Conservation (phyloP, 2,329 filamentous ascomycete species). For the Ophiostoma triangulosporum region DNA sequence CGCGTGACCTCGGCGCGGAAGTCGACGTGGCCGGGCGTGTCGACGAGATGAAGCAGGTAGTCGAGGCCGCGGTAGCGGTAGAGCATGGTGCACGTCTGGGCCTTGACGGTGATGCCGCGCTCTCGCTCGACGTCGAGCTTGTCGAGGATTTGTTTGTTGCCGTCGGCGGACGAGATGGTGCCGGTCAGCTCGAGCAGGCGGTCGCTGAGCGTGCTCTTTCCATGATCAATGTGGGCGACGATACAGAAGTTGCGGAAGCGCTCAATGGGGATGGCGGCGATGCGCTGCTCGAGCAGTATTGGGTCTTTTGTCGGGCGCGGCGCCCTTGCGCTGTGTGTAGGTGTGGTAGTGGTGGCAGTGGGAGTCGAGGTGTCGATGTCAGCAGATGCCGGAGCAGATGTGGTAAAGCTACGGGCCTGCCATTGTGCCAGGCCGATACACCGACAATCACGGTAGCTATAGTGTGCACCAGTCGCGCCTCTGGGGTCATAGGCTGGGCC, state of each 20-base stretch:
- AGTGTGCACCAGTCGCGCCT: background rate
- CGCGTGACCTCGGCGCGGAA: constrained; percentile 92
- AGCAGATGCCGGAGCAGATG: background rate
- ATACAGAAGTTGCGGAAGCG: constrained; percentile 95
- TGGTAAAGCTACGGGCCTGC: background rate
- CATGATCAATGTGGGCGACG: constrained; percentile 96
- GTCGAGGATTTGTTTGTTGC: constrained; percentile 91
- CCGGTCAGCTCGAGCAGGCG: constrained; percentile 86
- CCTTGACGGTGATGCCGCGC: constrained; percentile 95
- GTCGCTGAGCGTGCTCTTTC: constrained; percentile 91
- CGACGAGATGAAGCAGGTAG: constrained; percentile 87
- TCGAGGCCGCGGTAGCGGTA: constrained; percentile 77
- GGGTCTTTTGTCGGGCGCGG: background rate
- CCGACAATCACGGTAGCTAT: background rate
- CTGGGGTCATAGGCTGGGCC: background rate
- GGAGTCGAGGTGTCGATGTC: background rate
- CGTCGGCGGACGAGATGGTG: constrained; percentile 67
- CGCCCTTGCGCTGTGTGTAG: background rate
- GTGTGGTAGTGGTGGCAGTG: background rate
- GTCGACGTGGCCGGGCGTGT: constrained; percentile 95
- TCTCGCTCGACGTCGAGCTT: constrained; percentile 95
- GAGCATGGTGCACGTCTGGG: constrained; percentile 96
- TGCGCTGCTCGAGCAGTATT: constrained; percentile 37
- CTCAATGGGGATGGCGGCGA: constrained; percentile 62
- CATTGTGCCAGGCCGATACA: background rate